Evolutionary conservation across 192 early-diverging fungal species (phyloP).

Genomic region (Coemansia sp.): DNA sequence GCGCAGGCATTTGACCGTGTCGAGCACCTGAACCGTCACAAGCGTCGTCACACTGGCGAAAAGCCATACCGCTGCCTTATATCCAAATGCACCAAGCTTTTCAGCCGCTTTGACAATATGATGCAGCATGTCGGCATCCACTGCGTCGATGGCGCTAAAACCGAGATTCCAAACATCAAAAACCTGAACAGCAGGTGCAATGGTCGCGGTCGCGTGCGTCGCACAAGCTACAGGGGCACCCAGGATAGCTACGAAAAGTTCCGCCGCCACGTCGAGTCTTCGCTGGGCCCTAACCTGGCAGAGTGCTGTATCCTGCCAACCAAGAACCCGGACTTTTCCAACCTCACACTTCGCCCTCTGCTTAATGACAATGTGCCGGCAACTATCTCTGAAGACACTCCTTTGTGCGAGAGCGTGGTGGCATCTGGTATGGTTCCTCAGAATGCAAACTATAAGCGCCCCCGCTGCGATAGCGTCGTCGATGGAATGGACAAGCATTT

Average conservation of each 20-base stretch:
- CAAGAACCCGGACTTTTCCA: slow-evolving; percentile 49
- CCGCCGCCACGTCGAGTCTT: slow-evolving; percentile 44
- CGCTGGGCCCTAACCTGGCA: slow-evolving; percentile 34
- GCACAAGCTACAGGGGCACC: slow-evolving; percentile 49
- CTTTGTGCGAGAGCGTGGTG: slow-evolving; percentile 12
- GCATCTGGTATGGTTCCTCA: neutral
- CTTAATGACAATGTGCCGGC: slow-evolving; percentile 19
- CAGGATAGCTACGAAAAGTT: slow-evolving; percentile 47
- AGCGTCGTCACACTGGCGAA: slow-evolving; percentile 61
- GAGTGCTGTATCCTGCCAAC: slow-evolving; percentile 47
- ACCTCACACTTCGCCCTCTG: slow-evolving; percentile 52
- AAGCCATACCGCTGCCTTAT: slow-evolving; percentile 75
- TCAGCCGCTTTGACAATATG: slow-evolving; percentile 80
- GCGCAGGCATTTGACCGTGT: slow-evolving; percentile 68
- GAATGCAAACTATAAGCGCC: slow-evolving; percentile 14
- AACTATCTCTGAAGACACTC: slow-evolving; percentile 14
- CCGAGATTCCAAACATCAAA: slow-evolving; percentile 55
- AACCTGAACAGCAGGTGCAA: slow-evolving; percentile 49
- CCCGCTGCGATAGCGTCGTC: slow-evolving; percentile 48
- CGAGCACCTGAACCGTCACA: slow-evolving; percentile 77
- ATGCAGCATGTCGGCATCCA: slow-evolving; percentile 80
- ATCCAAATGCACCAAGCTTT: slow-evolving; percentile 63
- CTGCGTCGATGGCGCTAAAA: slow-evolving; percentile 46
- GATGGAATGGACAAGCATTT: slow-evolving; percentile 34
- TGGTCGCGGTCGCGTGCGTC: slow-evolving; percentile 54